These are phyloP conservation scores for Scleroderma bovista DNA, from an alignment of 768 basidiomycete species.

Conservation along the genomic window DNA sequence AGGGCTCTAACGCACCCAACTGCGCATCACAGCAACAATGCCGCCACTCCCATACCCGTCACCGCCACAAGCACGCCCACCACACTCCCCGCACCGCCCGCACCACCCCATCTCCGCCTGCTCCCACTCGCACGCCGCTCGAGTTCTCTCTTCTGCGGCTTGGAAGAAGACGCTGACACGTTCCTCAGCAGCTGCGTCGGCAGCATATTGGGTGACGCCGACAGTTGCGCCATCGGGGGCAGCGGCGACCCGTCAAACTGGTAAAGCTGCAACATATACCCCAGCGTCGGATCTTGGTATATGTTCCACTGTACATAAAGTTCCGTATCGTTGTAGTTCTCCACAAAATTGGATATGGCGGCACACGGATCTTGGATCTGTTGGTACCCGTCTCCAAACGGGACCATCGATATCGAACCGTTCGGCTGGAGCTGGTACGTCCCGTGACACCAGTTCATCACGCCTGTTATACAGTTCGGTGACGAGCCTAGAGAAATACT, in stretches of 20 bases:
- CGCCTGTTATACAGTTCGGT: constrained; percentile 86
- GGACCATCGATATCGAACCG: constrained; percentile 71
- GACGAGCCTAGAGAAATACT: constrained; percentile 53
- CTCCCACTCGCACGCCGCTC: constrained; percentile 18
- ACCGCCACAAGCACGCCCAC: constrained; percentile 9
- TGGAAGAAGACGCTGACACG: constrained; percentile 28
- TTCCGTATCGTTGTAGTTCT: constrained; percentile 76
- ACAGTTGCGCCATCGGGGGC: constrained; percentile 61
- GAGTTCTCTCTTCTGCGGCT: not conserved
- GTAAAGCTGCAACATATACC: constrained; percentile 73
- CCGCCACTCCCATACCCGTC: constrained; percentile 17
- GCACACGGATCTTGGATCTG: constrained; percentile 94
- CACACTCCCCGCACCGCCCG: not conserved
- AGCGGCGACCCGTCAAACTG: constrained; percentile 72
- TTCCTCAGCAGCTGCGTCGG: constrained; percentile 68
- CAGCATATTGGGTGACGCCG: constrained; percentile 80
- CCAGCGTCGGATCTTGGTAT: constrained; percentile 54
- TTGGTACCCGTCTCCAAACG: constrained; percentile 86
- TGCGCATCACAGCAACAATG: constrained; percentile 18
- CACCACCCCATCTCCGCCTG: constrained; percentile 16
- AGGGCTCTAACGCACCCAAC: not conserved
- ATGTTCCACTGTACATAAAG: constrained; percentile 64
- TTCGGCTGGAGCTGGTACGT: constrained; percentile 61
- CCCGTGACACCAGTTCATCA: constrained; percentile 89
- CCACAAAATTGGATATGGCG: constrained; percentile 81